Conservation (phyloP, 2,329 filamentous ascomycete genomes). For the Macrophomina phaseolina region DNA sequence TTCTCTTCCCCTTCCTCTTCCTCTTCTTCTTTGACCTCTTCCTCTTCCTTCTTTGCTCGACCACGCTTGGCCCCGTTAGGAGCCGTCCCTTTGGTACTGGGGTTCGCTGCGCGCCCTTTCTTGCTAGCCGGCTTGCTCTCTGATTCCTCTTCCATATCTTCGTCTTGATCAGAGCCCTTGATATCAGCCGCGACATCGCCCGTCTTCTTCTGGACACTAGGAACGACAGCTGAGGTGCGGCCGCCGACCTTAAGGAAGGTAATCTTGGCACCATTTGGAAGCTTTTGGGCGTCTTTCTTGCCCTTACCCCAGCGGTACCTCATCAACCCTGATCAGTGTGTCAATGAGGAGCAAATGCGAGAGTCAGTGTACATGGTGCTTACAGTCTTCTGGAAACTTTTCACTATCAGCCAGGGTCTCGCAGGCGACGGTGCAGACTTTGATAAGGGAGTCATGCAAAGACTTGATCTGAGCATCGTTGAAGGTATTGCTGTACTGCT, state of each 20-base stretch:
- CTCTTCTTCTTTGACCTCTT: slow-evolving; percentile 1
- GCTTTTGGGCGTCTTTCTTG: slow-evolving; percentile 69
- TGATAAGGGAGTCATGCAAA: slow-evolving; percentile 74
- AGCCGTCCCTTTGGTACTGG: not conserved
- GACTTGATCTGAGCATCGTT: slow-evolving; percentile 70
- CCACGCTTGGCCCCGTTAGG: slow-evolving; percentile 5
- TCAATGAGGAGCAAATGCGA: not conserved
- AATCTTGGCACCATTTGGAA: slow-evolving; percentile 86
- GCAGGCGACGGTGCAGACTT: slow-evolving; percentile 81
- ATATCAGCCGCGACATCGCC: slow-evolving; percentile 62
- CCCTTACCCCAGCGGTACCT: slow-evolving; percentile 89
- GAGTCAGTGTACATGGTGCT: not conserved
- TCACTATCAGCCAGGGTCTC: slow-evolving; percentile 81
- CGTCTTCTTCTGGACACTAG: slow-evolving; percentile 83
- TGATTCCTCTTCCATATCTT: slow-evolving; percentile 36
- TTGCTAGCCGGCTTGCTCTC: slow-evolving; percentile 34
- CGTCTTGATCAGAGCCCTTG: slow-evolving; percentile 33
- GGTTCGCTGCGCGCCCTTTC: slow-evolving; percentile 31
- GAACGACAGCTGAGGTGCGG: slow-evolving; percentile 87
- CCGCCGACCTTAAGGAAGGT: slow-evolving; percentile 88
- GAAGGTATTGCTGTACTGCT: slow-evolving; percentile 89
- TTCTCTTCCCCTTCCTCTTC: slow-evolving; percentile 10
- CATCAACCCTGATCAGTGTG: slow-evolving; percentile 53
- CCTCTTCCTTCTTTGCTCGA: slow-evolving; percentile 21
- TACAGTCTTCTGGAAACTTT: slow-evolving; percentile 80